A percentile compares a stretch with the other conserved stretches of the same genome.
These are phyloP conservation scores for Apophysomyces trapeziformis DNA, from an alignment of 371 early-diverging fungal species.

Conservation along the genomic window DNA sequence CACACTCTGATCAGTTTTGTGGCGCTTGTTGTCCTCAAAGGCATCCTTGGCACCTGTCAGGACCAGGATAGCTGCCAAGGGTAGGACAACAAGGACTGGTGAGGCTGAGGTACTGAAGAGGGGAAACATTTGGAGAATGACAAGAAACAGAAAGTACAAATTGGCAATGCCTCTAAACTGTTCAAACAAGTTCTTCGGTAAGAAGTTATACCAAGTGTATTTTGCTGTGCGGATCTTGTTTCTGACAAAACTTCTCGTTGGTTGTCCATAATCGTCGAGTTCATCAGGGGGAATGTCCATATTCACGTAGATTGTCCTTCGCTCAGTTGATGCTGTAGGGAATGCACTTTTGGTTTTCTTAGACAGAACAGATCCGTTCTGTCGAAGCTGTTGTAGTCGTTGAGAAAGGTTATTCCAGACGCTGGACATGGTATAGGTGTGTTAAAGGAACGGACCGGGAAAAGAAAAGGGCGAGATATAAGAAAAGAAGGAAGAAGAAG, in stretches of 20 bases:
- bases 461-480: not conserved
- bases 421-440: conserved; percentile 11
- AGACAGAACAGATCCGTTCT: conserved; percentile 9
- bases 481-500: conserved; percentile 2
- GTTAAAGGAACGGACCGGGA: conserved; percentile 26
- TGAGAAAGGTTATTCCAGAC: conserved; percentile 23
- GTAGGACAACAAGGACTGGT: conserved; percentile 83
- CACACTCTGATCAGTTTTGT: conserved; percentile 80
- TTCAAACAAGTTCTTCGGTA: conserved; percentile 92
- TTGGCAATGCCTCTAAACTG: conserved; percentile 95
- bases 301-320: conserved; percentile 52
- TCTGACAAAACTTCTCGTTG: conserved; percentile 33
- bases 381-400: conserved; percentile 10
- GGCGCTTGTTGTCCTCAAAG: conserved; percentile 92
- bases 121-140: conserved; percentile 86
- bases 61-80: conserved; percentile 81
- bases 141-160: conserved; percentile 89
- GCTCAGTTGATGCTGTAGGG: conserved; percentile 44
- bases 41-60: conserved; percentile 94
- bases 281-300: conserved; percentile 44
- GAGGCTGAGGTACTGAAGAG: conserved; percentile 68
- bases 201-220: conserved; percentile 85
- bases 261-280: conserved; percentile 49
- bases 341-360: conserved; percentile 35
- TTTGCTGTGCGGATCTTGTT: conserved; percentile 86